Evolutionary conservation across 169 alveolate genomes (phyloP), one percentile per base, ranked within the genome.

Genomic region (Eimeria necatrix): DNA sequence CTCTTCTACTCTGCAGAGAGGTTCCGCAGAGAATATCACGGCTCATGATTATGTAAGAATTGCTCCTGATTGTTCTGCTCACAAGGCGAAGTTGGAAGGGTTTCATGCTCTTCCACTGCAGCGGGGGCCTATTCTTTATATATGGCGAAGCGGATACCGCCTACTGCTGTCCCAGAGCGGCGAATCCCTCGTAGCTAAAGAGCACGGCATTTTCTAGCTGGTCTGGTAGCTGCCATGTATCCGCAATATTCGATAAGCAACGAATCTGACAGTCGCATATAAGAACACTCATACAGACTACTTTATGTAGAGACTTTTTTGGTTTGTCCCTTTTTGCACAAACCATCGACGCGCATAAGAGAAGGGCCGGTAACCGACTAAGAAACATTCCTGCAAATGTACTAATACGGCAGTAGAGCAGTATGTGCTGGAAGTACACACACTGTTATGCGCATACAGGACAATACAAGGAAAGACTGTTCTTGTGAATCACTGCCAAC

Each of bases 151-250:
- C 59, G 73, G 22, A 0, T 8, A 49, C 71, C 78, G 16, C 92
- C 80, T 59, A 85, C 92, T 26, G 92, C 41, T 85, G 76, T 56
- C 80, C 52, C 10, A 85, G 80, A 7, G 92, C 92, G 22, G 80
- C 56, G 61, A 85, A 85, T 41, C 92, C 92, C 22, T 56, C 51
- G 18, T 59, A 32, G 22, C 92, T 85, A n/a, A 85, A 85, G 22
- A 85, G 26, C 80, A 85, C 61, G 20, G 92, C 92, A 46, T 26
- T 59, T 16, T 85, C 92, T 9, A 85, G 81, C 20, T 60, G 68
- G 22, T 24, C 81, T 14, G 92, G 92, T 76, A 85, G 92, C 32
- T 85, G 92, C 92, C 92, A 85, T 32, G 68, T 60, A 24, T 85
- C 92, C n/a, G 56, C 92, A 56, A 20, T 78, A 14, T 51, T 32